Evolutionary conservation across 2,329 filamentous ascomycete genomes (phyloP).

Genomic region (Trichoderma hamatum): DNA sequence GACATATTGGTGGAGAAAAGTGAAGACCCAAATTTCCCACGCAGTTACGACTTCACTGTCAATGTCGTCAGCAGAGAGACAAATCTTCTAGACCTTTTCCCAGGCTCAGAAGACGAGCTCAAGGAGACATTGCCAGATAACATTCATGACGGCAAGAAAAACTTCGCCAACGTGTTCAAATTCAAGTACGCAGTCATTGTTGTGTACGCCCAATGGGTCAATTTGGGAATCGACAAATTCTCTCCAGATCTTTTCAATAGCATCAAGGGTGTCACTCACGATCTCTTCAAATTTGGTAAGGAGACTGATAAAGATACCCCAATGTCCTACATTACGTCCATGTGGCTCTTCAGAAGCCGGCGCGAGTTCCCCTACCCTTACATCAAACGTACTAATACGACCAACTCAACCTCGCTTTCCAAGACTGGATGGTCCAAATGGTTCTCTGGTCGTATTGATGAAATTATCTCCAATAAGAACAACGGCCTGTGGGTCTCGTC

Average conservation of each 20-base stretch:
- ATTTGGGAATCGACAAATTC: background rate
- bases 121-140: background rate
- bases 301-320: background rate
- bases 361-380: conserved; percentile 9
- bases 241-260: background rate
- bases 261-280: background rate
- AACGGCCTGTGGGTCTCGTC: conserved; percentile 13
- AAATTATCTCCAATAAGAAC: background rate
- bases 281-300: background rate
- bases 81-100: conserved; percentile 8
- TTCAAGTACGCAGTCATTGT: conserved; percentile 11
- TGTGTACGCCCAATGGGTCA: conserved; percentile 10
- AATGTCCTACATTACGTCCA: conserved; percentile 5
- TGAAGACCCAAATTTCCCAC: conserved; percentile 11
- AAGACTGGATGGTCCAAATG: conserved; percentile 10
- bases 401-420: background rate
- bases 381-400: conserved; percentile 10
- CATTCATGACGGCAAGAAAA: conserved; percentile 12
- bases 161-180: conserved; percentile 5
- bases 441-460: conserved; percentile 10
- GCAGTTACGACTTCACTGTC: conserved; percentile 15
- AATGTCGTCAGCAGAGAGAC: background rate
- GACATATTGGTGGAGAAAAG: conserved; percentile 13
- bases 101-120: conserved; percentile 6
- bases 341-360: conserved; percentile 17